Base-by-base conservation (phyloP, 805 yeast genomes). In the Teunomyces kruisii region DNA sequence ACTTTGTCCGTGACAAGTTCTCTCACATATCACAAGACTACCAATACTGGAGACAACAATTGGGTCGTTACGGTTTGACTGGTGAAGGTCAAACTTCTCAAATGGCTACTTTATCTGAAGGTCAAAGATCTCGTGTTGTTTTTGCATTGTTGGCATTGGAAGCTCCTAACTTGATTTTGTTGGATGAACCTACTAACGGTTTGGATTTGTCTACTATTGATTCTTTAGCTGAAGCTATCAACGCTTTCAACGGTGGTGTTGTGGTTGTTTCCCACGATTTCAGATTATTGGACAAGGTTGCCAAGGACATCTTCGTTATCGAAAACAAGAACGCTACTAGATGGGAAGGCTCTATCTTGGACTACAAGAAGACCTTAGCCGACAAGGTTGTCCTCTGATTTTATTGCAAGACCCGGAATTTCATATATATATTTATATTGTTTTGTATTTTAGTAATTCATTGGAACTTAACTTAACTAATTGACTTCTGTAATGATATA, bases 111-210 rank as follows among this genome's bases (percentile, higher is more conserved):
- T 74, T 94, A 54, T 91, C 97, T 14, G 99, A 94, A 79, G 99
- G 99, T 70, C 99, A 94, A 80, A 87, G 98, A 77, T 92, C 98
- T 54, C 86, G 99, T 75, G 99, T 94, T 56, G 99, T 94, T 46
- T 94, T 94, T 64, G 98, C 98, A 9, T 76, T 94, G 56, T 80
- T 94, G 62, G 99, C 99, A 42, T 78, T 94, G 56, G 97, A 94
- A 74, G 75, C 87, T 52, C 99, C 99, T 62, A 94, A 94, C 74
- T 88, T 94, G 69, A 77, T 94, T 60, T 76, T 94, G 65, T 78
- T 94, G 74, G 99, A 94, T 78, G 99, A 94, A 84, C 99, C 99
- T 81, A 94, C 99, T 56, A 94, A 94, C 80, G 98, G 98, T 80
- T 79, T 94, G 72, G 99, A 94, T 78, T 92, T 94, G 60, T 90